Conservation (phyloP, 208 protist species). For the Herpetomonas tarakana region DNA sequence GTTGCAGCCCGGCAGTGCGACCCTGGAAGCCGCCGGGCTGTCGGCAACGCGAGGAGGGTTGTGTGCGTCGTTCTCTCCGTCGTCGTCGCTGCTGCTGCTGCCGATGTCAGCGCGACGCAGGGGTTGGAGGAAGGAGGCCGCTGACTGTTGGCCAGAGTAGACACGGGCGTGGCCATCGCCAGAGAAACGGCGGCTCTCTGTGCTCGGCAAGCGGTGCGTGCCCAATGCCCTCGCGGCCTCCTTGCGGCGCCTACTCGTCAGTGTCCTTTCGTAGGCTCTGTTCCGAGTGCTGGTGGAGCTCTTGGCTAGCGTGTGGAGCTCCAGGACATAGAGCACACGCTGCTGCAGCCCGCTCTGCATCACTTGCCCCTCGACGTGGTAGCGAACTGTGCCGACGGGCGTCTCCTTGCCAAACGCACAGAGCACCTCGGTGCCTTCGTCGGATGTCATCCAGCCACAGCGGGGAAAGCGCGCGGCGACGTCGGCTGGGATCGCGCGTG, state of each 20-base stretch:
- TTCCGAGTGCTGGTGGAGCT: slow-evolving; percentile 67
- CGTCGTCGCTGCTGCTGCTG: slow-evolving; percentile 18
- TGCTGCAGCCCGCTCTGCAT: slow-evolving; percentile 24
- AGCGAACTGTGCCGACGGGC: slow-evolving; percentile 65
- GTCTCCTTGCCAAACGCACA: slow-evolving; percentile 59
- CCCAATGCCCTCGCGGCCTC: slow-evolving; percentile 4
- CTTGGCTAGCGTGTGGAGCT: slow-evolving; percentile 65
- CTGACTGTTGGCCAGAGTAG: too few relatives aligned
- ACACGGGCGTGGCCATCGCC: too few relatives aligned
- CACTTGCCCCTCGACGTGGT: slow-evolving; percentile 82
- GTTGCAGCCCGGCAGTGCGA: too few relatives aligned
- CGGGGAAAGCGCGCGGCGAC: slow-evolving; percentile 49
- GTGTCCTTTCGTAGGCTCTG: slow-evolving; percentile 48
- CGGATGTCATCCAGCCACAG: slow-evolving; percentile 57
- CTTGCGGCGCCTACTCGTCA: slow-evolving; percentile 28
- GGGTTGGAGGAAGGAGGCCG: too few relatives aligned
- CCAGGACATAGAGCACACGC: slow-evolving; percentile 66
- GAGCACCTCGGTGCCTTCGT: slow-evolving; percentile 47
- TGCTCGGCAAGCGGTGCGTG: background rate
- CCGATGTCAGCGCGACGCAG: background rate
- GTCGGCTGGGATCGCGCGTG: slow-evolving; percentile 33
- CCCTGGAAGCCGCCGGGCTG: too few relatives aligned
- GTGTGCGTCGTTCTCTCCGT: slow-evolving; percentile 18
- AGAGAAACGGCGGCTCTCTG: too few relatives aligned
- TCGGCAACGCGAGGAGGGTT: too few relatives aligned